These are phyloP conservation scores for Inonotus hispidus DNA, from an alignment of 1,284 basidiomycete species.

Conservation along the genomic window DNA sequence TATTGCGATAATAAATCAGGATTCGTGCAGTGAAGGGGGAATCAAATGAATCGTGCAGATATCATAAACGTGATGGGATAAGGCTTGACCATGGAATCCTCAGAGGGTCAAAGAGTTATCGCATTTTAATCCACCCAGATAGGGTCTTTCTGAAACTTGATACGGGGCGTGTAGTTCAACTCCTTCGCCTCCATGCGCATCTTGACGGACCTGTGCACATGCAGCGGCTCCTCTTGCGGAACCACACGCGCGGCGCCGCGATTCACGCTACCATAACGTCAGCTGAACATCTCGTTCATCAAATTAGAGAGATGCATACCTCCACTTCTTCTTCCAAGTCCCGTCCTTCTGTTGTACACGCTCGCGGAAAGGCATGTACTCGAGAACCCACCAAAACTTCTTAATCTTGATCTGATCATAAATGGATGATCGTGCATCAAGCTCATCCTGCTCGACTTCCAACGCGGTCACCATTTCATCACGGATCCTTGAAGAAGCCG, in stretches of 20 bases:
- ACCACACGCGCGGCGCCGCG: constrained; percentile 4
- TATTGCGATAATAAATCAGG: too few relatives aligned
- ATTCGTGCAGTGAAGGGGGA: too few relatives aligned
- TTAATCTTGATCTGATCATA: constrained; percentile 24
- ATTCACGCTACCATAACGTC: constrained; percentile 4
- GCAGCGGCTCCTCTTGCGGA: constrained; percentile 8
- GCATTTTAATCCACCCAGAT: constrained; percentile 5
- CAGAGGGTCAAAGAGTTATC: too few relatives aligned
- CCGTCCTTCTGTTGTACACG: constrained; percentile 12
- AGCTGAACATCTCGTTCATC: background rate
- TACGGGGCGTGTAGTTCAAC: constrained; percentile 14
- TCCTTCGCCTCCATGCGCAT: constrained; percentile 18
- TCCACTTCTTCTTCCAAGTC: constrained; percentile 17
- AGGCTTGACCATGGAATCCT: background rate
- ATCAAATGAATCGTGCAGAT: too few relatives aligned
- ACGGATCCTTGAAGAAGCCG: background rate
- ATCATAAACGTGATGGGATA: too few relatives aligned
- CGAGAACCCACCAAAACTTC: constrained; percentile 25
- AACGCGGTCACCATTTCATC: background rate
- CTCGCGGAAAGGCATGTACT: constrained; percentile 19
- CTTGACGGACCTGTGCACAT: constrained; percentile 17
- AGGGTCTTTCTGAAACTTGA: constrained; percentile 8
- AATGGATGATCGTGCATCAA: constrained; percentile 22
- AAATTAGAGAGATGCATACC: background rate
- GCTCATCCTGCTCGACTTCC: constrained; percentile 17